Evolutionary conservation across 2,329 filamentous ascomycete genomes (phyloP).

Genomic region (Scytalidium lignicola): DNA sequence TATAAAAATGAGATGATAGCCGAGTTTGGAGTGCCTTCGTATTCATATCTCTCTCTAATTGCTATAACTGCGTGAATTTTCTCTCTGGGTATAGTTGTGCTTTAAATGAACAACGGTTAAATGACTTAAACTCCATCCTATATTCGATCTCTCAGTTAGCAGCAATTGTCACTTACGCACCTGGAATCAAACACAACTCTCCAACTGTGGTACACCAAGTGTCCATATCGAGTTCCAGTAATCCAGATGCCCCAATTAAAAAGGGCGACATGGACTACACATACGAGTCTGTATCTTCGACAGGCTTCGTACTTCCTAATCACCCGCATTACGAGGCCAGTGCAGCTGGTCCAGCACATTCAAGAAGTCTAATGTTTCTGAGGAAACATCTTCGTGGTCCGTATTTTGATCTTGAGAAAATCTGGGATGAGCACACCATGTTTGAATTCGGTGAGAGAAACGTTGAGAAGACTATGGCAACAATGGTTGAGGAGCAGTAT

Average conservation of each 20-base stretch:
- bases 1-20: no score
- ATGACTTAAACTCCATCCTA: neutral
- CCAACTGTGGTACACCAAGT: neutral
- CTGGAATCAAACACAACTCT: neutral
- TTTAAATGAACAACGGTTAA: neutral
- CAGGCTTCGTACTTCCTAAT: slow-evolving; percentile 9
- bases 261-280: neutral
- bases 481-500: slow-evolving; percentile 75
- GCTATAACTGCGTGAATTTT: no score
- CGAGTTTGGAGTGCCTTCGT: no score
- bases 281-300: slow-evolving; percentile 6
- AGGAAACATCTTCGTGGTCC: slow-evolving; percentile 60
- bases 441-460: slow-evolving; percentile 66
- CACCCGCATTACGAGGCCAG: slow-evolving; percentile 36
- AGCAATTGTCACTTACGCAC: neutral
- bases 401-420: slow-evolving; percentile 67
- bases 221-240: neutral
- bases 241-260: neutral
- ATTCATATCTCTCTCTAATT: no score
- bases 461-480: slow-evolving; percentile 73
- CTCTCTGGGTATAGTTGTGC: no score
- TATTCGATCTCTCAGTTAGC: neutral
- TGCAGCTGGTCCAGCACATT: slow-evolving; percentile 44
- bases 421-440: slow-evolving; percentile 74
- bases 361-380: slow-evolving; percentile 58